Conservation (phyloP, 495 filamentous ascomycete genomes). For the Xylaria castorea region DNA sequence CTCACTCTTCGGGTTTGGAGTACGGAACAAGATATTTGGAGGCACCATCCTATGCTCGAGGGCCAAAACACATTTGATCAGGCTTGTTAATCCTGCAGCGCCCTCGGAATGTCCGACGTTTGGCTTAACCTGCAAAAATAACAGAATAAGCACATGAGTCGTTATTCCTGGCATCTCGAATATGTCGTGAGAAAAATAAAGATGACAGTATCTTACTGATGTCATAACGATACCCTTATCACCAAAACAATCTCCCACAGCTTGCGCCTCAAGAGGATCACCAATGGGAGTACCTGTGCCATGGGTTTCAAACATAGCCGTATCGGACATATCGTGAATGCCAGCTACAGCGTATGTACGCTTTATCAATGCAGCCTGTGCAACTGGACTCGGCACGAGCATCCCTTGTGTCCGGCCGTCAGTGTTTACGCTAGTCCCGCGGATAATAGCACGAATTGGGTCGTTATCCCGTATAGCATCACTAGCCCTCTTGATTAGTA, state of each 20-base stretch:
- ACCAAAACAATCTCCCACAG: constrained; percentile 43
- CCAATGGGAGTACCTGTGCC: constrained; percentile 46
- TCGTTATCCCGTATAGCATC: constrained; percentile 58
- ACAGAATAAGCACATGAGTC: not conserved
- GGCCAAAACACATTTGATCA: constrained; percentile 58
- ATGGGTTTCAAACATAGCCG: constrained; percentile 46
- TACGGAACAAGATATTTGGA: constrained; percentile 42
- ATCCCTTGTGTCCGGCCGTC: constrained; percentile 53
- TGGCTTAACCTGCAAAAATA: constrained; percentile 33
- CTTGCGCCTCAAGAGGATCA: constrained; percentile 48
- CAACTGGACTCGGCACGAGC: constrained; percentile 56
- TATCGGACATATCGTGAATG: constrained; percentile 43
- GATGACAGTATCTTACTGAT: constrained; percentile 45
- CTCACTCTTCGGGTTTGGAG: constrained; percentile 34
- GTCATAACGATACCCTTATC: constrained; percentile 50
- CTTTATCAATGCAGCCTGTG: constrained; percentile 57
- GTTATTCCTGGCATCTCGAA: not conserved
- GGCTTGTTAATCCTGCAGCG: constrained; percentile 50
- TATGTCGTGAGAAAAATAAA: not conserved
- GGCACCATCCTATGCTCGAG: constrained; percentile 52
- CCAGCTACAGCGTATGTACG: constrained; percentile 50
- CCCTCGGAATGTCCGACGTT: constrained; percentile 61
- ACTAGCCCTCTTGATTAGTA: constrained; percentile 55
- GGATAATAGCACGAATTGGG: constrained; percentile 57
- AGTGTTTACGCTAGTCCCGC: constrained; percentile 51